These are phyloP conservation scores for Chenopodium berlandieri DNA, from an alignment of 148 eudicot genomes.

Conservation along the genomic window DNA sequence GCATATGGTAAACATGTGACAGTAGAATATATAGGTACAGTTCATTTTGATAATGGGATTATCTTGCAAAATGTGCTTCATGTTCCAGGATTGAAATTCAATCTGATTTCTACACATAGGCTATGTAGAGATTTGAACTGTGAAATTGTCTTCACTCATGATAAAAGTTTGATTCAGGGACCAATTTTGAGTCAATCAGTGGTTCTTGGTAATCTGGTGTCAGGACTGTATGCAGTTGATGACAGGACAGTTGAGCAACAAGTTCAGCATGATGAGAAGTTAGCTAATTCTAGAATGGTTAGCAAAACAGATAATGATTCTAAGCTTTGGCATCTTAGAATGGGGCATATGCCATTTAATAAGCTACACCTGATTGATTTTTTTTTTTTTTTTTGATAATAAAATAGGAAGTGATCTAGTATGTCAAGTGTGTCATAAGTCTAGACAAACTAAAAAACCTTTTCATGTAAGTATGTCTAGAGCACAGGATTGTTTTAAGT, in stretches of 20 bases:
- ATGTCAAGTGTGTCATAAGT: neutral
- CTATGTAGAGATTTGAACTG: neutral
- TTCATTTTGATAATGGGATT: neutral
- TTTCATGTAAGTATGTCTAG: neutral
- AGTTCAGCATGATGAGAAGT: too few relatives aligned
- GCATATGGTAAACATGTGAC: neutral
- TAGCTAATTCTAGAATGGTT: neutral
- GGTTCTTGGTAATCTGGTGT: neutral
- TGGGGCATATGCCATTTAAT: neutral
- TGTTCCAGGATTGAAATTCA: neutral
- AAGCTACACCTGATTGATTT: neutral
- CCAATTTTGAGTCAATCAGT: neutral
- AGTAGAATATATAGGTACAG: neutral
- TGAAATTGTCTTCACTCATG: neutral
- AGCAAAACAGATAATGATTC: neutral
- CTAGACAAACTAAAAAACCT: neutral
- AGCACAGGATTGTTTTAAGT: neutral
- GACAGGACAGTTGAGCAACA: neutral
- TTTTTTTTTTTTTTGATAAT: neutral
- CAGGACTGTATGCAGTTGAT: neutral
- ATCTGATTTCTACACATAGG: neutral
- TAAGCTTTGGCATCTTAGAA: neutral
- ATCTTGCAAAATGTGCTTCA: neutral
- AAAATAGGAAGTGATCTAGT: neutral
- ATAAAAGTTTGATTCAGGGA: neutral